Evolutionary conservation across 306 rosid genomes (phyloP), one percentile per base, ranked within the genome.

Genomic region (Begonia peltatifolia): DNA sequence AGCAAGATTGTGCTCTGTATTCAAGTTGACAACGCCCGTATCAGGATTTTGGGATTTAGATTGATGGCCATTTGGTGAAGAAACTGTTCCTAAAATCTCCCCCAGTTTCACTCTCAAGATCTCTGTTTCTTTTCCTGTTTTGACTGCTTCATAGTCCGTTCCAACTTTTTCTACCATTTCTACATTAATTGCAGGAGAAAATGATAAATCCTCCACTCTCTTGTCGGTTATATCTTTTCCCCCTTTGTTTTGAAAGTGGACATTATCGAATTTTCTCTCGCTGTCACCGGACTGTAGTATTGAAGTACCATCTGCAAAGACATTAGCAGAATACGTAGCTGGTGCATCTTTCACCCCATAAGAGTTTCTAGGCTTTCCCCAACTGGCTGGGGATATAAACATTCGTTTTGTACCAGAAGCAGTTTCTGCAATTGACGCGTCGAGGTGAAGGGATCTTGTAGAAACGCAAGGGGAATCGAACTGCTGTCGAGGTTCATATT

Each of bases 81-180:
- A 63, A 64, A 68, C 64, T 42, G 83, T 67, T 63, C 83, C 92
- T 66, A 90, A 47, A 73, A 90, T 86, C 71, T 86, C 83, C 70
- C 84, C 68, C 48, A 90, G 99, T 72, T 77, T 90, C 86, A 68
- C 63, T 74, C 78, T 86, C 74, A 90, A 76, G 55, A 63, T 70
- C 57, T 76, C 96, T 18, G 95, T 86, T 64, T 70, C 63, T 56
- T 63, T 74, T 67, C 69, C 87, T 50, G 80, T 51, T 71, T 74
- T 72, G 58, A 65, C 47, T 68, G 51, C 9, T 71, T 67, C 77
- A 20, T 73, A 69, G 22, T 54, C 67, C 53, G 47, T 65, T 51
- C 58, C 59, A 42, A 54, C 56, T 79, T 60, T 72, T 56, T 76
- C 82, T 14, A 68, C 57, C 66, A 46, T 62, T 9, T 68, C 71